A percentile compares a stretch with the other conserved stretches of the same genome.
phyloP scores from a whole-genome alignment of 139 green algal species.

The Nannochloris sp. region DNA sequence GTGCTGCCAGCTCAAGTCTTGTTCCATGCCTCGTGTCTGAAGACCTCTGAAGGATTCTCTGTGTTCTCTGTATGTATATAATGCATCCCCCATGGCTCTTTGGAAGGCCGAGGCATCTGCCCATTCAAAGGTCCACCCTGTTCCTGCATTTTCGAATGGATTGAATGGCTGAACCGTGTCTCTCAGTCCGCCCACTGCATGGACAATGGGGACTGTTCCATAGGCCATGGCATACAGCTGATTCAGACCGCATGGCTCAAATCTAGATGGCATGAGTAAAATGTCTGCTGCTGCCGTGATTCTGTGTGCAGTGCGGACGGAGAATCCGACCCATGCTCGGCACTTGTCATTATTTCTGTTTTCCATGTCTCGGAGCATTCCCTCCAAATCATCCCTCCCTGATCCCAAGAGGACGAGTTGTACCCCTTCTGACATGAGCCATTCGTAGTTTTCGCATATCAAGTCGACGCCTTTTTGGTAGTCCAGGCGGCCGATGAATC shows the following conservation, averaged over 20 bases:
- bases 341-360: slow-evolving; percentile 43
- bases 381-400: slow-evolving; percentile 83
- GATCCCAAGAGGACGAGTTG: slow-evolving; percentile 94
- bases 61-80: slow-evolving; percentile 67
- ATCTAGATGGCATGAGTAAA: slow-evolving; percentile 66
- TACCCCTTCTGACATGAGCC: slow-evolving; percentile 65
- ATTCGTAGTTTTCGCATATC: slow-evolving; percentile 81
- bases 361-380: slow-evolving; percentile 56
- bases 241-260: slow-evolving; percentile 71
- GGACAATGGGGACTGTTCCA: slow-evolving; percentile 85
- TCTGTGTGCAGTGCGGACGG: slow-evolving; percentile 77
- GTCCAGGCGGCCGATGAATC: slow-evolving; percentile 89
- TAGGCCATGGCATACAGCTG: slow-evolving; percentile 95
- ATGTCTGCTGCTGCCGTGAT: slow-evolving; percentile 74
- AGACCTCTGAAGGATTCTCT: slow-evolving; percentile 52
- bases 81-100: slow-evolving; percentile 49
- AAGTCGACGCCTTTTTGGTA: slow-evolving; percentile 98
- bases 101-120: slow-evolving; percentile 55
- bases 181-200: slow-evolving; percentile 66
- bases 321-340: slow-evolving; percentile 87
- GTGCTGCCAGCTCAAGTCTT: slow-evolving; percentile 82
- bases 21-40: slow-evolving; percentile 50
- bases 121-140: slow-evolving; percentile 70
- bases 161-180: slow-evolving; percentile 81
- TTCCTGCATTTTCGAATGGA: slow-evolving; percentile 66